A percentile compares a stretch with the other conserved stretches of the same genome.
Conservation (phyloP, 441 rosid species). For the Theobroma grandiflorum region DNA sequence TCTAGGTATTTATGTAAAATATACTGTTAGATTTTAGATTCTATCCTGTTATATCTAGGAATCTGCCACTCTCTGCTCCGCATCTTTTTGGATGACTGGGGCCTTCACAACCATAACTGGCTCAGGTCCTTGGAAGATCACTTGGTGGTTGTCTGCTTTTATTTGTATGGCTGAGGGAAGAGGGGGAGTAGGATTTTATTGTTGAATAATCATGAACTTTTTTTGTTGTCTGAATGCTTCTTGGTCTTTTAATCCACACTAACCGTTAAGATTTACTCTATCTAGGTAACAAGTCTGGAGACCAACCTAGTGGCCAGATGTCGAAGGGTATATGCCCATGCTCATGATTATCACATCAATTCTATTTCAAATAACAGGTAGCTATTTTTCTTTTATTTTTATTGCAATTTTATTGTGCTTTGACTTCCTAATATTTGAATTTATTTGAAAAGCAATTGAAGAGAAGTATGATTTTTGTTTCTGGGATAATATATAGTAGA, state of each 20-base stretch:
- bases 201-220: background rate
- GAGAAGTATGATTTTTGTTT: background rate
- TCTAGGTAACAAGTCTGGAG: conserved; percentile 85
- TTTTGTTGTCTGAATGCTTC: conserved; percentile 14
- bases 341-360: conserved; percentile 98
- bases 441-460: conserved; percentile 2
- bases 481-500: background rate
- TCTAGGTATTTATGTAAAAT: conserved; percentile 8
- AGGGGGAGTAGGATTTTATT: background rate
- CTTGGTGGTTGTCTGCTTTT: background rate
- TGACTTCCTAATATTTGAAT: background rate
- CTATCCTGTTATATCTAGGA: background rate
- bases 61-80: background rate
- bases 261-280: background rate
- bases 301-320: conserved; percentile 90
- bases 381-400: conserved; percentile 9
- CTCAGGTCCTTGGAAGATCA: background rate
- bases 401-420: background rate
- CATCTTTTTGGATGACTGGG: conserved; percentile 5
- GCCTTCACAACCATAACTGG: background rate
- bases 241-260: conserved; percentile 20
- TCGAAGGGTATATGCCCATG: conserved; percentile 95
- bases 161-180: background rate
- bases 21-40: conserved; percentile 8
- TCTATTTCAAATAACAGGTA: conserved; percentile 98